Evolutionary conservation across 176 grass and related monocot species (phyloP).

Genomic region (Melocanna baccifera): DNA sequence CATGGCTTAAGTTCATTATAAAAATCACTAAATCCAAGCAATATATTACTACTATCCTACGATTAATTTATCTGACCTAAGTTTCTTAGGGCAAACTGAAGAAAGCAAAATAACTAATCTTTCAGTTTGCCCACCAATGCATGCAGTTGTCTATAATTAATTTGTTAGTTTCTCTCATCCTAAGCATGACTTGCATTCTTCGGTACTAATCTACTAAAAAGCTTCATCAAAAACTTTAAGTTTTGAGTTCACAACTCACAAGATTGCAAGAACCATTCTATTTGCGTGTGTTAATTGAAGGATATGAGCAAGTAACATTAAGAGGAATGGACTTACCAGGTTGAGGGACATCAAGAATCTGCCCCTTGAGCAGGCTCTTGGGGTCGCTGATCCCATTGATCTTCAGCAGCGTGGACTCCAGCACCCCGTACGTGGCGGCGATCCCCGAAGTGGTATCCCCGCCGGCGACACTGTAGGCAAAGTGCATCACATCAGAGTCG

Average conservation of each 20-base stretch:
- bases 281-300: not conserved
- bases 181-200: not conserved
- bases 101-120: not conserved
- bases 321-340: conserved; percentile 42
- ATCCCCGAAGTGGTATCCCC: conserved; percentile 33
- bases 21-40: not conserved
- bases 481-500: conserved; percentile 50
- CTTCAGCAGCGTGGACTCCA: conserved; percentile 36
- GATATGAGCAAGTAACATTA: no score
- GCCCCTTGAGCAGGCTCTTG: not conserved
- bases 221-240: not conserved
- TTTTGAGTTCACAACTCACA: conserved; percentile 4
- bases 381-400: conserved; percentile 53
- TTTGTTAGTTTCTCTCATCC: not conserved
- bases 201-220: not conserved
- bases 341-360: conserved; percentile 86
- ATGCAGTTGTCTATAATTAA: not conserved
- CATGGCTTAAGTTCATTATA: conserved; percentile 5
- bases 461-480: conserved; percentile 45
- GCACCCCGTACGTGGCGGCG: conserved; percentile 49
- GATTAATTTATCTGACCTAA: not conserved
- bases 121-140: not conserved
- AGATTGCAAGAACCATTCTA: not conserved
- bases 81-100: not conserved
- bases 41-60: not conserved